phyloP scores from a whole-genome alignment of 169 alveolate genomes.

The Plasmodium cynomolgi region DNA sequence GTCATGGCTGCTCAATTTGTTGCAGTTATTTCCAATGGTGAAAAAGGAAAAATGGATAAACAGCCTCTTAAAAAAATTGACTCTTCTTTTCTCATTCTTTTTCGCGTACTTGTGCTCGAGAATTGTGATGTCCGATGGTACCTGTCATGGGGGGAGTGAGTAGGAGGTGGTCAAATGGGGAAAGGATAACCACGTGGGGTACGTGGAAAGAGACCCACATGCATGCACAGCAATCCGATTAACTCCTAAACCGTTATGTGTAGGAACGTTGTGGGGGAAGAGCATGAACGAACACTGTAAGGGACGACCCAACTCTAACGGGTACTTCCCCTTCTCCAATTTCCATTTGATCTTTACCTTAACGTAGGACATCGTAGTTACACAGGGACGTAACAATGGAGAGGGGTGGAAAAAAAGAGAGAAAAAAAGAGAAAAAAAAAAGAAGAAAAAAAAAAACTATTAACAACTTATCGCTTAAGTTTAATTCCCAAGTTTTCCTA shows the following conservation, averaged over 20 bases:
- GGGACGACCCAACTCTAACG: not conserved
- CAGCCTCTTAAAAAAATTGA: slow-evolving; percentile 30
- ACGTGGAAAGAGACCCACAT: not conserved
- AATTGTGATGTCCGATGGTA: slow-evolving; percentile 61
- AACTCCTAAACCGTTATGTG: not conserved
- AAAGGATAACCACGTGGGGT: not conserved
- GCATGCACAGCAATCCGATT: not conserved
- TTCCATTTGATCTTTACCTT: slow-evolving; percentile 7
- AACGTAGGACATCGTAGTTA: slow-evolving; percentile 3
- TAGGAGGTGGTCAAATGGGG: not conserved
- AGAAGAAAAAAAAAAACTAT: not conserved
- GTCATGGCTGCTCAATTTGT: slow-evolving; percentile 31
- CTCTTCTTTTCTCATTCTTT: slow-evolving; percentile 29
- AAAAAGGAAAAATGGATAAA: slow-evolving; percentile 55
- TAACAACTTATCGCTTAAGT: not conserved
- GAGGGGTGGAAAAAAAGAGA: not conserved
- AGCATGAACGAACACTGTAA: not conserved
- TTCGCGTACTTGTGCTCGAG: slow-evolving; percentile 52
- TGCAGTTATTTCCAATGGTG: slow-evolving; percentile 54
- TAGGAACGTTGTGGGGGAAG: not conserved
- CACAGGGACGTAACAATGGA: not conserved
- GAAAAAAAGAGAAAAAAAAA: too few relatives aligned
- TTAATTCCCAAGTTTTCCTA: not conserved
- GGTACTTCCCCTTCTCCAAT: not conserved
- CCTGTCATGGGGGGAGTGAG: not conserved